These are phyloP conservation scores for Candida arabinofermentans DNA, from an alignment of 805 yeast species.

Conservation along the genomic window DNA sequence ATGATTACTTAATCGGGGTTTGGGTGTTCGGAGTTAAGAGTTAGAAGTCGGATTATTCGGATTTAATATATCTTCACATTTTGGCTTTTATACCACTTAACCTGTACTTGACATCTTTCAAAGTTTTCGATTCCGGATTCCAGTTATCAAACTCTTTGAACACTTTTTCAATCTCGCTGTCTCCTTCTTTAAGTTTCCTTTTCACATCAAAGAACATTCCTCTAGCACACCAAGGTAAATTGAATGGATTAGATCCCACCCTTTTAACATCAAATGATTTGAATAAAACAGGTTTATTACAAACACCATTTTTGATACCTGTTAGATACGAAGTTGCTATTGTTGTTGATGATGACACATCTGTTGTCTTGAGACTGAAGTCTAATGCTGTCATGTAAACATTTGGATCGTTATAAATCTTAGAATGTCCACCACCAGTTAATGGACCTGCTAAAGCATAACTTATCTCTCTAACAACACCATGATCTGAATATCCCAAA, in stretches of 20 bases:
- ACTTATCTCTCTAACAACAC: constrained; percentile 80
- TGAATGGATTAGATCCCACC: constrained; percentile 74
- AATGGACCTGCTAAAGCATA: constrained; percentile 79
- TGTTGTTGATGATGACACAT: constrained; percentile 40
- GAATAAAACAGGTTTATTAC: constrained; percentile 23
- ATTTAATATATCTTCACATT: constrained; percentile 12
- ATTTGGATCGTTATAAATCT: constrained; percentile 75
- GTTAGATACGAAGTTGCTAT: constrained; percentile 17
- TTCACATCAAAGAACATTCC: constrained; percentile 64
- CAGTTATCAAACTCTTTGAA: constrained; percentile 74
- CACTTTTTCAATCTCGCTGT: constrained; percentile 55
- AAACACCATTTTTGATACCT: not conserved
- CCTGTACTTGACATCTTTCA: constrained; percentile 76
- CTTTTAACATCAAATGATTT: constrained; percentile 55
- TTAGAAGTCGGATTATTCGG: no score
- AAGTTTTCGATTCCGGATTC: constrained; percentile 79
- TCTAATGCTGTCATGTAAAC: constrained; percentile 80
- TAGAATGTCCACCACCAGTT: constrained; percentile 95
- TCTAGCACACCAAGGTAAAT: constrained; percentile 89
- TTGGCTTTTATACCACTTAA: constrained; percentile 34
- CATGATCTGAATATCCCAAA: constrained; percentile 78
- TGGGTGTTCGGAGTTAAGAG: no score
- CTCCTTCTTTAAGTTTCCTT: constrained; percentile 35
- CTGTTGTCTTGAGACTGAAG: constrained; percentile 68
- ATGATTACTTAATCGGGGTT: no score